Evolutionary conservation across 2,329 filamentous ascomycete genomes (phyloP).

Genomic region (Trichoderma sp.): DNA sequence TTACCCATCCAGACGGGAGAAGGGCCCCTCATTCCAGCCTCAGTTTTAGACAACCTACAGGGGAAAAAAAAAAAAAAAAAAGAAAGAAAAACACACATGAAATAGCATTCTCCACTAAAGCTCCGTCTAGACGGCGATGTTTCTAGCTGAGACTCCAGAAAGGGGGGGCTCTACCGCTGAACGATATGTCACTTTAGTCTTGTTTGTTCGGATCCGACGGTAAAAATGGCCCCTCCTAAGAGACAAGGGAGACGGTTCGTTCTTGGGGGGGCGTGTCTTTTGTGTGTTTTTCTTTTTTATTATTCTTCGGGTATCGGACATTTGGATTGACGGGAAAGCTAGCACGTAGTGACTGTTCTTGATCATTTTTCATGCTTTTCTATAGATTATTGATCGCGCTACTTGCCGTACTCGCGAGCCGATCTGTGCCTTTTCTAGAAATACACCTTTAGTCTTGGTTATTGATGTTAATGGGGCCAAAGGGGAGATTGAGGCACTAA

Average conservation of each 20-base stretch:
- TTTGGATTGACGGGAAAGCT: neutral
- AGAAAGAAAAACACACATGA: neutral
- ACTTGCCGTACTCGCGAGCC: neutral
- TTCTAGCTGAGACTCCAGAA: neutral
- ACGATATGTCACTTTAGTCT: slow-evolving; percentile 5
- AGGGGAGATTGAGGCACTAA: neutral
- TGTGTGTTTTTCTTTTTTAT: neutral
- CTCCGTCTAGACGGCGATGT: slow-evolving; percentile 1
- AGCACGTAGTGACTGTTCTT: neutral
- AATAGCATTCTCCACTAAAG: neutral
- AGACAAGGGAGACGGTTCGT: neutral
- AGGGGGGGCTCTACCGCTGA: neutral
- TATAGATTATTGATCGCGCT: neutral
- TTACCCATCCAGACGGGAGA: slow-evolving; percentile 3
- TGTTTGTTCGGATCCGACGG: neutral
- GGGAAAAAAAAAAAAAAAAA: too few relatives aligned
- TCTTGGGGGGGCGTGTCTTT: neutral
- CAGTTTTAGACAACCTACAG: slow-evolving; percentile 4
- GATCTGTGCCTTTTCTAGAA: neutral
- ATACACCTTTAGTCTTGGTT: neutral
- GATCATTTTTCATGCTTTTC: neutral
- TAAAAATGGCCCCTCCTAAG: neutral
- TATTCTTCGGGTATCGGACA: neutral
- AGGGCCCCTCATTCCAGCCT: slow-evolving; percentile 9
- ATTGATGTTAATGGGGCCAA: neutral